Evolutionary conservation across 106 monocot genomes (phyloP).

Genomic region (Phalaenopsis aphrodite): DNA sequence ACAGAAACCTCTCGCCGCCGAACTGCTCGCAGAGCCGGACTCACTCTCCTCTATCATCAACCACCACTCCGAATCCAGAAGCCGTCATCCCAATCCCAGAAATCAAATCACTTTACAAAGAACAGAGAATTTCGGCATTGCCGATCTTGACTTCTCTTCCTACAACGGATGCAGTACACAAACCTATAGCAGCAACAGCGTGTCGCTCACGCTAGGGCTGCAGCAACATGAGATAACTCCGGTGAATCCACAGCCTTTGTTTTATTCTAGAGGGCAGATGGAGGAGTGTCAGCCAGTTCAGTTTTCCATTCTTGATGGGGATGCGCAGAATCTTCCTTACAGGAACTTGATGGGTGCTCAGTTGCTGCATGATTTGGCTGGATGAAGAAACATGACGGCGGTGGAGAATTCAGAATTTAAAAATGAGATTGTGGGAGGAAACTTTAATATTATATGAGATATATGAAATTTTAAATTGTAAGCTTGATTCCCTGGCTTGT

Average conservation of each 20-base stretch:
- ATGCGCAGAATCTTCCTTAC: conserved; percentile 32
- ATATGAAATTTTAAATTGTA: too few species aligned
- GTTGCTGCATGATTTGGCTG: conserved; percentile 48
- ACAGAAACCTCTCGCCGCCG: conserved; percentile 16
- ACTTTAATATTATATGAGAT: too few species aligned
- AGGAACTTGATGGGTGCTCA: conserved; percentile 43
- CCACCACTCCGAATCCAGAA: not conserved
- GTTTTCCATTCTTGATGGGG: conserved; percentile 39
- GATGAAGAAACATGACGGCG: conserved; percentile 2
- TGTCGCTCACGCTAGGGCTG: conserved; percentile 66
- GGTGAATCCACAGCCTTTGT: conserved; percentile 16
- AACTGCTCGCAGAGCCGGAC: not conserved
- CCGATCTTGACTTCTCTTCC: conserved; percentile 43
- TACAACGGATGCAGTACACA: conserved; percentile 20
- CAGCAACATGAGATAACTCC: conserved; percentile 44
- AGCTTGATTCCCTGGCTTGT: too few species aligned
- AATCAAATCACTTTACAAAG: not conserved
- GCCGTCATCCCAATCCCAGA: not conserved
- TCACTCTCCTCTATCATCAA: conserved; percentile 19
- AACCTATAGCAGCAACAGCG: conserved; percentile 22
- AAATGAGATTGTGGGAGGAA: too few species aligned
- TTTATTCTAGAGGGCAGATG: conserved; percentile 26
- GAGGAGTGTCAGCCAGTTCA: conserved; percentile 31
- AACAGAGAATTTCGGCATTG: conserved; percentile 32
- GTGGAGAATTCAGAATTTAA: too few species aligned